Percentiles rank a stretch among this genome's conserved stretches.
phyloP scores from a whole-genome alignment of 306 rosid species.

The Pterocarpus macrocarpus region DNA sequence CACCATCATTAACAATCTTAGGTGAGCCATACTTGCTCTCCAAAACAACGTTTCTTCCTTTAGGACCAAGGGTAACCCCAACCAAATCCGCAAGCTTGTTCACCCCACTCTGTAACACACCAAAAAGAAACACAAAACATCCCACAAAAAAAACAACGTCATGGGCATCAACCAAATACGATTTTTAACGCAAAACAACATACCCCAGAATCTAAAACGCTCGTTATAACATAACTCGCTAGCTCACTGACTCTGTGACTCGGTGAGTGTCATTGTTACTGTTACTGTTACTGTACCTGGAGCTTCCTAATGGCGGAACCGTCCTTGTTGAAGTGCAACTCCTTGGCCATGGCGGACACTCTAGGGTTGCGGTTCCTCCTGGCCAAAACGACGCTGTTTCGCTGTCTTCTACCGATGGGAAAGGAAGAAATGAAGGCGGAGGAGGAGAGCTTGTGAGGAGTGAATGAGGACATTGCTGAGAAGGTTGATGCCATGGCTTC shows the following conservation, averaged over 20 bases:
- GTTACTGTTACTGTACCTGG: slow-evolving; percentile 44
- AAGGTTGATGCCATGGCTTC: slow-evolving; percentile 82
- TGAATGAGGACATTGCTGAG: slow-evolving; percentile 70
- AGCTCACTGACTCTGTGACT: neutral
- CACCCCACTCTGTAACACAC: slow-evolving; percentile 76
- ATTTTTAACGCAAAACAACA: neutral
- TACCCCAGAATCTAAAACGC: slow-evolving; percentile 18
- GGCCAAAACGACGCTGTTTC: slow-evolving; percentile 44
- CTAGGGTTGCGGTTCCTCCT: slow-evolving; percentile 58
- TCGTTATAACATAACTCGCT: neutral
- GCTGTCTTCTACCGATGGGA: slow-evolving; percentile 61
- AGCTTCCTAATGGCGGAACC: slow-evolving; percentile 92
- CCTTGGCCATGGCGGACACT: slow-evolving; percentile 96
- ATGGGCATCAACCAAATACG: neutral
- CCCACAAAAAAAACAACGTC: neutral
- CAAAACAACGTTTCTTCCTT: slow-evolving; percentile 96
- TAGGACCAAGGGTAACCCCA: slow-evolving; percentile 99
- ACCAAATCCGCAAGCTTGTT: slow-evolving; percentile 99
- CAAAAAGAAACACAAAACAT: neutral
- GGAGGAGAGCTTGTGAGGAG: slow-evolving; percentile 65
- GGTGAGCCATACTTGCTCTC: slow-evolving; percentile 99
- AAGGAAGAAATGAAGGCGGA: slow-evolving; percentile 72
- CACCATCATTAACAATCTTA: slow-evolving; percentile 96
- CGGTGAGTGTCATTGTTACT: neutral
- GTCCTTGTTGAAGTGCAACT: slow-evolving; percentile 91